phyloP scores from a whole-genome alignment of 768 basidiomycete species.

The Harrya chromipes region DNA sequence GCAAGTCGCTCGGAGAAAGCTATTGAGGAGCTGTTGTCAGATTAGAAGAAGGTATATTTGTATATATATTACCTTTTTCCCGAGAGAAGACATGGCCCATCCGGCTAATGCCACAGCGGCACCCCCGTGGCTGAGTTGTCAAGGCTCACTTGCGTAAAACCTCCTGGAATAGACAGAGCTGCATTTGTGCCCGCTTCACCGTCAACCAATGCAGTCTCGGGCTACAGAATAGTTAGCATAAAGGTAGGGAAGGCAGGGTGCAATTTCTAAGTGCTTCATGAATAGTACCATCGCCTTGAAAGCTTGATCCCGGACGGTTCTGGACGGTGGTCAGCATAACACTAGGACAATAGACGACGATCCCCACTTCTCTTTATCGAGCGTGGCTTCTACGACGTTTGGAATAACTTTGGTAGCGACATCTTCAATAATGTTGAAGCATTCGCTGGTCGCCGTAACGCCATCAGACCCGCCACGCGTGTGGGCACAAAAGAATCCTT shows the following conservation, averaged over 20 bases:
- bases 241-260: neutral
- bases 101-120: conserved; percentile 91
- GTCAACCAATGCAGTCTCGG: conserved; percentile 49
- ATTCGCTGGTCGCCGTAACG: conserved; percentile 93
- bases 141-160: conserved; percentile 37
- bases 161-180: conserved; percentile 29
- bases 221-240: conserved; percentile 35
- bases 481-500: conserved; percentile 92
- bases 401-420: conserved; percentile 89
- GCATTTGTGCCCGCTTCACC: conserved; percentile 31
- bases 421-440: conserved; percentile 86
- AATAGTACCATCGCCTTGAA: conserved; percentile 92
- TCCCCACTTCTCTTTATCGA: conserved; percentile 91
- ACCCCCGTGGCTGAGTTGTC: conserved; percentile 85
- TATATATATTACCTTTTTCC: conserved; percentile 60
- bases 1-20: conserved; percentile 72
- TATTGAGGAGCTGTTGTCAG: conserved; percentile 22
- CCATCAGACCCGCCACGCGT: conserved; percentile 91
- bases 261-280: conserved; percentile 70
- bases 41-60: no score
- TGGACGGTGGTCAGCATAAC: conserved; percentile 30
- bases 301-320: conserved; percentile 91
- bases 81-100: conserved; percentile 92
- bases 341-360: neutral
- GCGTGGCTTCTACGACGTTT: conserved; percentile 69